Base-by-base conservation (phyloP, 768 basidiomycete genomes). In the Rhodotorula paludigena region DNA sequence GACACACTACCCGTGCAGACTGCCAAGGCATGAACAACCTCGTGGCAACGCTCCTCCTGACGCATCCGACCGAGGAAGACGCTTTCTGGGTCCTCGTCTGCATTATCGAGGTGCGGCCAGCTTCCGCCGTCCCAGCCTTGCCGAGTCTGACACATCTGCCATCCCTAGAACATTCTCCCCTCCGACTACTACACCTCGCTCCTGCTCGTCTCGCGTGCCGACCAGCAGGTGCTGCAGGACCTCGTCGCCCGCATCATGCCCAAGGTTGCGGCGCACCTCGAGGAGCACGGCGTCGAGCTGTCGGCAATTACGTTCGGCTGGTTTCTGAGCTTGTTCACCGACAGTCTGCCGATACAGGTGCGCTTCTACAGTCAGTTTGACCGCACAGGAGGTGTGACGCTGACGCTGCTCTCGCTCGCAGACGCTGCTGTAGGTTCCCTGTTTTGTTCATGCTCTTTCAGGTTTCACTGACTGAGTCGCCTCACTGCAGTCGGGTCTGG, bases 241-340 rank as follows among this genome's bases (percentile, higher is more conserved):
- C 90, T 90, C 69, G 88, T 97, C 7, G 85, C 86, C 1, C 56
- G 69, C 9, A 33, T 56, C 8, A 47, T 73, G 9, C 74, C 74
- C 35, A 58, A 62, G 15, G 52, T 75, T 18, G 84, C 87, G 60
- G 76, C 80, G 0, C 92, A 97, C 74, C 81, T 98, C 44, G 83
- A 82, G 3, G 83, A 87, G 20, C 84, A 94, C 1, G 90, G 88
- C 9, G 86, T 97, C 20, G 93, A 99, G 76, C 83, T 99, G 4
- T 86, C 87, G 5, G 92, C 93, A 0, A 91, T 97, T 68, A 96
- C 92, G 67, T 99, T 99, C 81, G 94, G 92, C 20, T 99, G 96
- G 96, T 96, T 97, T 79, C 80, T 99, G 33, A 92, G 91, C 6
- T 81, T 99, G 30, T 98, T 98, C 76, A 96, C 93, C 0, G 92